phyloP scores from a whole-genome alignment of 1,284 basidiomycete genomes.

The Puccinia novopanici region DNA sequence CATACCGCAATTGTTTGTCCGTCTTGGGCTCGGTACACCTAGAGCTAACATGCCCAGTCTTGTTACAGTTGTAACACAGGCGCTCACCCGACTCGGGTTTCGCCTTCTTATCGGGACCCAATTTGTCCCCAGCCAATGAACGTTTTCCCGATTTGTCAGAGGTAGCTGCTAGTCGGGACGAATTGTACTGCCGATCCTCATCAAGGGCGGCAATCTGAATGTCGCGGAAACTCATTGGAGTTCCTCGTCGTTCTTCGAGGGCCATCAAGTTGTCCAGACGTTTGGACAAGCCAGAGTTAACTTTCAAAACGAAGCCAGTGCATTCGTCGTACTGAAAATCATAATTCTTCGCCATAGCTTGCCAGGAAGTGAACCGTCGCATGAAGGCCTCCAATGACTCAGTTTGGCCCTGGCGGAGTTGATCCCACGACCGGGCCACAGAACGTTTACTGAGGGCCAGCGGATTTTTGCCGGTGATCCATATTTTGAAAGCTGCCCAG shows the following conservation, averaged over 20 bases:
- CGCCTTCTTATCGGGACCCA: neutral
- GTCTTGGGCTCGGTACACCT: neutral
- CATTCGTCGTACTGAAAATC: slow-evolving; percentile 1
- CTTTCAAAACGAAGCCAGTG: neutral
- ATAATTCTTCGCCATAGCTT: neutral
- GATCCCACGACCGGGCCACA: neutral
- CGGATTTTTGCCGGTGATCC: neutral
- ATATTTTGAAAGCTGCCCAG: neutral
- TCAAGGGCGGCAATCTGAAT: neutral
- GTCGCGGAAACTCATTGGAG: neutral
- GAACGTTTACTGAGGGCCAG: neutral
- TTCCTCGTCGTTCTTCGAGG: too few relatives aligned
- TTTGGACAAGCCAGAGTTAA: neutral
- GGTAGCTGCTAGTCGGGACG: neutral
- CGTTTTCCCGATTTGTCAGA: neutral
- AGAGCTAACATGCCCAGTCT: neutral
- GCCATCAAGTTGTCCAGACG: neutral
- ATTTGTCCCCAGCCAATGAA: neutral
- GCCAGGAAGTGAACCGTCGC: neutral
- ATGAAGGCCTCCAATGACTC: neutral
- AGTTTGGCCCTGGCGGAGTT: neutral
- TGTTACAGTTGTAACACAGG: neutral
- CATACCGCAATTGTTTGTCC: neutral
- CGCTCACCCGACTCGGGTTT: neutral
- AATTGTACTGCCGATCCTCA: neutral